Conservation (phyloP, 75 land plant genomes). For the Cryptomeria japonica region DNA sequence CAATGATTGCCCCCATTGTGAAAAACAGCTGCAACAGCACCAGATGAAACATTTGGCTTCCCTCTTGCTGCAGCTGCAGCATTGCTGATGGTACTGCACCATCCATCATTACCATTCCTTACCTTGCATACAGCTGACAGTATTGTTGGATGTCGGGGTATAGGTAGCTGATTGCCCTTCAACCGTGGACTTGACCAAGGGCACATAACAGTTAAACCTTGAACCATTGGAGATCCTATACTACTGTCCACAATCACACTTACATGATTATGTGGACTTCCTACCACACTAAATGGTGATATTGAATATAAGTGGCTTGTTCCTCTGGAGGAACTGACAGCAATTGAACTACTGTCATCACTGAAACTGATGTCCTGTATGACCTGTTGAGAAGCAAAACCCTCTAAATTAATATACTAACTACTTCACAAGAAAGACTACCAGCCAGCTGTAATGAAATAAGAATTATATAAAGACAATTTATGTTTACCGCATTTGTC, state of each 20-base stretch:
- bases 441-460: not conserved
- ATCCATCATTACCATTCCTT: conserved; percentile 78
- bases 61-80: conserved; percentile 86
- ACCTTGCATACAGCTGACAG: conserved; percentile 80
- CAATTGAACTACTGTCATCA: conserved; percentile 79
- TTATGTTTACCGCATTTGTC: conserved; percentile 76
- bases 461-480: not conserved
- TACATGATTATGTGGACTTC: conserved; percentile 53
- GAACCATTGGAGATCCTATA: conserved; percentile 17
- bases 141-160: conserved; percentile 65
- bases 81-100: conserved; percentile 79
- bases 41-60: conserved; percentile 40
- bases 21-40: conserved; percentile 90
- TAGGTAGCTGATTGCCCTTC: conserved; percentile 35
- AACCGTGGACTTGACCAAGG: conserved; percentile 54
- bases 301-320: conserved; percentile 83
- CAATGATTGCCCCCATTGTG: conserved; percentile 60
- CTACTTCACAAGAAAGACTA: not conserved
- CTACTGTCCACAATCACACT: conserved; percentile 15
- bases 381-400: conserved; percentile 46
- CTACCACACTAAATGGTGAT: conserved; percentile 85
- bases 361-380: conserved; percentile 96
- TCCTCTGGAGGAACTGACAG: conserved; percentile 87
- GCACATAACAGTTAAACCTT: conserved; percentile 16
- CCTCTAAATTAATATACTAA: not conserved